Base-by-base conservation (phyloP, 371 early-diverging fungal species). In the Saksenaea oblongispora region DNA sequence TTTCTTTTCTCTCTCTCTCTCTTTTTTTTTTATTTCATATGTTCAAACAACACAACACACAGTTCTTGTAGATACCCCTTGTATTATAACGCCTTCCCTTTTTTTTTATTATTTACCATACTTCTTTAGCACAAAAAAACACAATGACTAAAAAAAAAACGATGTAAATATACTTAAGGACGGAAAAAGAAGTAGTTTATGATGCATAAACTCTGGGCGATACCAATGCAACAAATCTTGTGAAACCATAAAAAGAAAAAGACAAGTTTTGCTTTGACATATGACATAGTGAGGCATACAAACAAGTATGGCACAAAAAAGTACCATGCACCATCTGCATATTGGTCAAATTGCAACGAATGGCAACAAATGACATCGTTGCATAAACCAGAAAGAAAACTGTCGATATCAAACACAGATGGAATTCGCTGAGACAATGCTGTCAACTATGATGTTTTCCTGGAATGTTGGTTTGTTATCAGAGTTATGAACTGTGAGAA, bases 21-120 rank as follows among this genome's bases (percentile, higher is more conserved):
- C 22, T 35, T 41, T 42, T 34, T 56, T 24, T 53, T 53, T 37
- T 47, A 13, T 64, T 56, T 41, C 42, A 41, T 41, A 41, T 41
- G 42, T 41, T 41, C 42, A 41, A 41, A 41, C 42, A 17, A 17
- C 42, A 41, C 42, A 41, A 41, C 31, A 31, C 42, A 17, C 18
- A 41, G 42, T 41, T 41, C 42, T 41, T 41, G 42, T 41, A 41
- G 42, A 41, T 41, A 41, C 42, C 42, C 42, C 18, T 41, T 41
- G 42, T 41, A 41, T 41, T 41, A 41, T 41, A 41, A 41, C 42
- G 5, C 18, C 18, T 41, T 17, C 18, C 42, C 42, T 14, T 41
- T 41, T 17, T 41, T 41, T 41, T n/a, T n/a, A n/a, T n/a, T 41
- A 41, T 41, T 17, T 41, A 41, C 42, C 42, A 41, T 41, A 41